phyloP scores from a whole-genome alignment of 495 filamentous ascomycete species.

The Cladorrhinum samala region DNA sequence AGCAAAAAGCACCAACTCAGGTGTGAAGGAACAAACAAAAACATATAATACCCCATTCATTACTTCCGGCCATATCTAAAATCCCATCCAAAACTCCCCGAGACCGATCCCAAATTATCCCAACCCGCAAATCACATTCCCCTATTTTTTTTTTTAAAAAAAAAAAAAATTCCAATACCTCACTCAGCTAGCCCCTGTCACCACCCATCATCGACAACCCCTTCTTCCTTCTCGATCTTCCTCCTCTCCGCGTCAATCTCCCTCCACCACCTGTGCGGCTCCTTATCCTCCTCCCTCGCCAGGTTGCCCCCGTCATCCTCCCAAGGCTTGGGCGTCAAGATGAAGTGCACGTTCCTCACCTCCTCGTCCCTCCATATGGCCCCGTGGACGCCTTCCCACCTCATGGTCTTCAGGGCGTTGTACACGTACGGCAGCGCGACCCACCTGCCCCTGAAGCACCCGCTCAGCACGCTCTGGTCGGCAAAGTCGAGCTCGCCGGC shows the following conservation, averaged over 20 bases:
- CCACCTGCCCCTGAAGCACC: constrained; percentile 63
- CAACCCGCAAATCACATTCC: no score
- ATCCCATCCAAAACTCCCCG: no score
- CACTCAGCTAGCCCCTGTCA: no score
- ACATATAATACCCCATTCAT: no score
- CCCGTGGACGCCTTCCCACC: constrained; percentile 60
- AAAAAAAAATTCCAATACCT: no score
- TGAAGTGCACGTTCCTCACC: constrained; percentile 77
- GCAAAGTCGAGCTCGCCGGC: constrained; percentile 60
- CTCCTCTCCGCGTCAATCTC: constrained; percentile 10
- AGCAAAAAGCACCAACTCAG: no score
- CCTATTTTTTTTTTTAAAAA: not conserved
- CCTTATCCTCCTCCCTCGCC: not conserved
- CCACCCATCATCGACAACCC: constrained; percentile 2
- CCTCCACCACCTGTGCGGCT: constrained; percentile 13
- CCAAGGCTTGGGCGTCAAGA: constrained; percentile 79
- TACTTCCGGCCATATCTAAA: no score
- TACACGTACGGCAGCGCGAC: constrained; percentile 70
- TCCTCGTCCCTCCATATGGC: constrained; percentile 68
- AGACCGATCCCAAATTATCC: no score
- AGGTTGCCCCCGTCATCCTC: constrained; percentile 40
- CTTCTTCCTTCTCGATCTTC: constrained; percentile 3
- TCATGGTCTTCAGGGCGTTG: constrained; percentile 76
- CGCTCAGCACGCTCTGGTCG: constrained; percentile 66
- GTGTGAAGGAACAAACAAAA: no score